Conservation (phyloP, 768 basidiomycete genomes). For the Xerocomellus intermedius region DNA sequence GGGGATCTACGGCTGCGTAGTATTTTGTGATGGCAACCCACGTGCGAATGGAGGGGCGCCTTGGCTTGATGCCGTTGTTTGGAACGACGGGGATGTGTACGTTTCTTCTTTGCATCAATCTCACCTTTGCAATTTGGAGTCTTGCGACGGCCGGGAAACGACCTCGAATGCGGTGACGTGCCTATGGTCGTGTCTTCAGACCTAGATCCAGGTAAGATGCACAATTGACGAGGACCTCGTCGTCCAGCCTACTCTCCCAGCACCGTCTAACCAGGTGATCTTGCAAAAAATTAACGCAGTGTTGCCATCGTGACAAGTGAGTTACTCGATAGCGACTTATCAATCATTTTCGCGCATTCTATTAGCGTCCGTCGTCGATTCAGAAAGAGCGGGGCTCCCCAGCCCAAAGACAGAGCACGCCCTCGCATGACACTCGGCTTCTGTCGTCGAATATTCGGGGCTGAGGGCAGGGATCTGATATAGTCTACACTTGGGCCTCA, state of each 20-base stretch:
- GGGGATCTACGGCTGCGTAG: background rate
- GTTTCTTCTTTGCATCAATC: slow-evolving; percentile 8
- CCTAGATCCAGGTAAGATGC: background rate
- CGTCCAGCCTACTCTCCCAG: too few species aligned
- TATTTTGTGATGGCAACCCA: background rate
- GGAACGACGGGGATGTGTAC: slow-evolving; percentile 2
- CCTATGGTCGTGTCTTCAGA: too few species aligned
- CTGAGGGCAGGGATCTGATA: too few species aligned
- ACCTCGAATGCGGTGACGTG: too few species aligned
- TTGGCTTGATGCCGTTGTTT: background rate
- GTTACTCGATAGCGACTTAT: background rate
- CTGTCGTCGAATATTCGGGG: too few species aligned
- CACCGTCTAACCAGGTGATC: background rate
- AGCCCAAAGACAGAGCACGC: background rate
- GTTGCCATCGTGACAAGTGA: background rate
- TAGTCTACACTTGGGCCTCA: too few species aligned
- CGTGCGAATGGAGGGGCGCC: too few species aligned
- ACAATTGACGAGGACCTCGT: background rate
- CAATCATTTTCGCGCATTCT: background rate
- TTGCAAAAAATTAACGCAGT: background rate
- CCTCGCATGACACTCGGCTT: too few species aligned
- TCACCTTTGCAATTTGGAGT: slow-evolving; percentile 1
- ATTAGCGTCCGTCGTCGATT: background rate
- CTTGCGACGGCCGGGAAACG: background rate
- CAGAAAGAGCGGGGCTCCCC: too few species aligned